Percentiles rank a stretch among this genome's conserved stretches.
Evolutionary conservation across 2,329 filamentous ascomycete genomes (phyloP).

Genomic region (Aquanectria penicillioides): DNA sequence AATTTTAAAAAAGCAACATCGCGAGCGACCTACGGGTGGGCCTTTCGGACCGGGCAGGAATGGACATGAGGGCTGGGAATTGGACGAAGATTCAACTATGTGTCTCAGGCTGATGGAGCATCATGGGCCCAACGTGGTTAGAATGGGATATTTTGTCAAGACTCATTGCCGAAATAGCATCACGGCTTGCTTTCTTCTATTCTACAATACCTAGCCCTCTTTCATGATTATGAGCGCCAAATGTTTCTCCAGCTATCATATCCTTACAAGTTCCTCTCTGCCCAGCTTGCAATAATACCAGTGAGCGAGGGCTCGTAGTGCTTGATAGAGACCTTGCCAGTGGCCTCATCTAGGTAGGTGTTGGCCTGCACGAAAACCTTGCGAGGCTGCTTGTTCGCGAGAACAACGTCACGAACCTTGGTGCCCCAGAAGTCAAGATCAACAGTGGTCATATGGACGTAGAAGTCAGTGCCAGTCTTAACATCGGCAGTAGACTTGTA

Average conservation of each 20-base stretch:
- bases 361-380: conserved; percentile 97
- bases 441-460: conserved; percentile 84
- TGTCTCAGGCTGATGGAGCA: conserved; percentile 12
- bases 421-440: conserved; percentile 84
- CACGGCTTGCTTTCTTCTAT: conserved; percentile 28
- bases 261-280: conserved; percentile 67
- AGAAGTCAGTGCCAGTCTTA: conserved; percentile 79
- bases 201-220: conserved; percentile 21
- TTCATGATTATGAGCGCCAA: conserved; percentile 19
- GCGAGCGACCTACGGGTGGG: conserved; percentile 25
- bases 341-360: conserved; percentile 75
- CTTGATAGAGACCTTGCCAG: conserved; percentile 78
- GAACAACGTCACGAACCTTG: conserved; percentile 79
- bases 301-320: conserved; percentile 86
- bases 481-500: conserved; percentile 93
- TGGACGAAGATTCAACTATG: conserved; percentile 27
- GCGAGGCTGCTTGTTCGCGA: conserved; percentile 81
- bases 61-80: conserved; percentile 27
- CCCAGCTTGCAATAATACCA: conserved; percentile 87
- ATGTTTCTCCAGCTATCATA: conserved; percentile 10
- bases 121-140: not conserved
- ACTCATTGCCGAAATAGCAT: conserved; percentile 10
- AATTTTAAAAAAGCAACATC: conserved; percentile 18
- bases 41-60: conserved; percentile 25
- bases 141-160: not conserved